Evolutionary conservation across 495 filamentous ascomycete species (phyloP), one percentile per base, ranked within the genome.

Genomic region (Hypoxylon lienhwacheense): DNA sequence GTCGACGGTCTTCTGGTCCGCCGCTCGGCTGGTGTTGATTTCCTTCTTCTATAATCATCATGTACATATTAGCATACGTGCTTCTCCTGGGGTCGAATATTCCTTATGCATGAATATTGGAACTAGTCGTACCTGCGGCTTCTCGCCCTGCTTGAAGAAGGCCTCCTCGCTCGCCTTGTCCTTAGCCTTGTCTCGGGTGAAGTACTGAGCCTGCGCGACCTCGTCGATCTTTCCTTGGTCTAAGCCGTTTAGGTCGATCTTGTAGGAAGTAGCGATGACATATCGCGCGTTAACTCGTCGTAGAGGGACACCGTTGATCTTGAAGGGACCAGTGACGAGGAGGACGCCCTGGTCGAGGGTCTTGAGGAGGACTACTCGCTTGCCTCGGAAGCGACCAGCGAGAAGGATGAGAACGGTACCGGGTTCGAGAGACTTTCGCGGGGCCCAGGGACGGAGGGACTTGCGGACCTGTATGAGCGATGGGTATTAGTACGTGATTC

Each of bases 311-410:
- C 95, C 95, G 80, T 99, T 99, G 81, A 97, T 86, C 86, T 96
- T 97, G 87, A 97, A 99, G 69, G 95, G 95, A 64, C 95, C 95
- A 68, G 95, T 99, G 63, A 99, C 88, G 69, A 99, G 90, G 70
- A 99, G 90, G 58, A 97, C 88, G 76, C 95, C 95, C 80, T 96
- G 88, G 67, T 86, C 77, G 70, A 99, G 90, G 78, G 85, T 81
- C 83, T 97, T 97, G 73, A 99, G 88, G 74, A 96, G 91, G 70
- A 99, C 80, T 69, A 99, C 95, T 72, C 95, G 95, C 89, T 97
- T 97, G 81, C 95, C 95, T 67, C 95, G 93, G 89, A 97, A 99
- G 70, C 95, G 93, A 67, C 95, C 95, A 76, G 95, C 93, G 69
- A 99, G 89, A 73, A 99, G 89, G 76, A 99, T 97, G 68, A 99